These are phyloP conservation scores for Fusarium sp. DNA, from an alignment of 2,329 filamentous ascomycete species.

Conservation along the genomic window DNA sequence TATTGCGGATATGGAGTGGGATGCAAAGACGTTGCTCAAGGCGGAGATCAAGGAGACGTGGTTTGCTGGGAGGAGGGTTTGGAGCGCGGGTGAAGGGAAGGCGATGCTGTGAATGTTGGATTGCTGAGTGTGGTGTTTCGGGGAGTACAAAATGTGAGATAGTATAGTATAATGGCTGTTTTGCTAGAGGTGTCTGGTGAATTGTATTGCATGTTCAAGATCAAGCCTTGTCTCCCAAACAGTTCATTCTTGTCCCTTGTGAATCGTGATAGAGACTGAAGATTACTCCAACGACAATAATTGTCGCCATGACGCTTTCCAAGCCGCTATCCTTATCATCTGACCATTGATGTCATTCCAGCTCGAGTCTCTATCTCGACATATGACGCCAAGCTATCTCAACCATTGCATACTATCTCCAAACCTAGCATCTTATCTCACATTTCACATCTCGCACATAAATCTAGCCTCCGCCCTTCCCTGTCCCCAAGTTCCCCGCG, in stretches of 20 bases:
- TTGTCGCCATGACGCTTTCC: slow-evolving; percentile 7
- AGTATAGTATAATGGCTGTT: not conserved
- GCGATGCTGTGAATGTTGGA: not conserved
- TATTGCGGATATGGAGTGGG: slow-evolving; percentile 62
- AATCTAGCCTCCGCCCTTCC: slow-evolving; percentile 26
- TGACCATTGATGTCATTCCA: not conserved
- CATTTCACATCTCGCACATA: slow-evolving; percentile 29
- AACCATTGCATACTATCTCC: slow-evolving; percentile 12
- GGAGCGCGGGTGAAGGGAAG: slow-evolving; percentile 25
- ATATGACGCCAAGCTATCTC: slow-evolving; percentile 21
- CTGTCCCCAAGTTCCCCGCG: slow-evolving; percentile 28
- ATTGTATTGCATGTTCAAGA: too few species aligned
- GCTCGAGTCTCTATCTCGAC: slow-evolving; percentile 6
- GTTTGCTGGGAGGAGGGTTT: slow-evolving; percentile 62
- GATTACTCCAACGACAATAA: not conserved
- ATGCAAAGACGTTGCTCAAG: slow-evolving; percentile 60
- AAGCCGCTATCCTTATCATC: slow-evolving; percentile 10
- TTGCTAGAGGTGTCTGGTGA: not conserved
- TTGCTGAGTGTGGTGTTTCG: slow-evolving; percentile 19
- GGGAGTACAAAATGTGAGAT: slow-evolving; percentile 22
- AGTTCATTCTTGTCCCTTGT: not conserved
- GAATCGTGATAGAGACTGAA: too few species aligned
- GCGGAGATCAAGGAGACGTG: slow-evolving; percentile 66
- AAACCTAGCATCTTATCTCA: slow-evolving; percentile 36
- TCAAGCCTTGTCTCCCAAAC: not conserved